Base-by-base conservation (phyloP, 805 yeast species). In the Metschnikowia arizonensis region DNA sequence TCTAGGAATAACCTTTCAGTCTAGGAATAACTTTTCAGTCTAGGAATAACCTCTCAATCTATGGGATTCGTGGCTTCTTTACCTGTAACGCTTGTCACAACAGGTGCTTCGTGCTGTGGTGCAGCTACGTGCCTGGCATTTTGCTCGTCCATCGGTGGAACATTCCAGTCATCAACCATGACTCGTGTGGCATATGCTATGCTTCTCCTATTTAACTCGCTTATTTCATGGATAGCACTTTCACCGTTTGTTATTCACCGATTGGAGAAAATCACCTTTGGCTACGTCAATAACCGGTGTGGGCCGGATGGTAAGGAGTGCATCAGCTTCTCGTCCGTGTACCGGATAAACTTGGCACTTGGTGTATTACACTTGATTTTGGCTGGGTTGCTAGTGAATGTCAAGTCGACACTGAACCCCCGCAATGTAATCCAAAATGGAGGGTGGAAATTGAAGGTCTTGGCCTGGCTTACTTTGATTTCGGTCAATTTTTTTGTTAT, bases 261-360 rank as follows among this genome's bases (percentile, higher is more conserved):
- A 66, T 80, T 93, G 7, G 93, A 85, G 49, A 77, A 76, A 47
- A 72, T 88, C 6, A 75, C 88, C 0, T 76, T 82, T 65, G 88
- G 88, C 11, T 72, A 77, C 47, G 78, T 86, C 58, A 83, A 82
- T 55, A 75, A 75, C 50, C 81, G 78, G 33, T 91, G 99, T 66
- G 81, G 75, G 3, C 71, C 72, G 5, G 73, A 82, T 35, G 95
- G 93, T 11, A 79, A 80, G 18, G 84, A 85, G 55, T 89, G 96
- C 63, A 72, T 72, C 38, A 95, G 97, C 38, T 93, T 91, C 64
- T 87, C 88, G 12, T 90, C 95, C 4, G 97, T 93, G n/a, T 95
- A 93, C 62, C 71, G 98, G 45, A 72, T 93, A 56, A 88, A 88
- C 65, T 86, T 89, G 60, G 90, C 97, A 2, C 69, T 93, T 15